These are phyloP conservation scores for Trichoderma pleuroti DNA, from an alignment of 2,329 filamentous ascomycete genomes.

Conservation along the genomic window DNA sequence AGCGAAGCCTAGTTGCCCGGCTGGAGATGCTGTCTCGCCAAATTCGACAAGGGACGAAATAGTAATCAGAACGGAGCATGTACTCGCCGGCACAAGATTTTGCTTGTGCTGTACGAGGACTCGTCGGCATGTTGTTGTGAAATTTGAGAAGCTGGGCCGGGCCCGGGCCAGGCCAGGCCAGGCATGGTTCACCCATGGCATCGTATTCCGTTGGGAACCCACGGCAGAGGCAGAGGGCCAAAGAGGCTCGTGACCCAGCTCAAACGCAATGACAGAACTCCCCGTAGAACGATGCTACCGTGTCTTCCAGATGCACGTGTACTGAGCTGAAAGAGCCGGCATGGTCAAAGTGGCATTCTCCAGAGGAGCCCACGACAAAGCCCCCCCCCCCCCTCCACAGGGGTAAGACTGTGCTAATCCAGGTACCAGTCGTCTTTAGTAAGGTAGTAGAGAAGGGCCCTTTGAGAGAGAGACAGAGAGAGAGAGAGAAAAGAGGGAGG, in stretches of 20 bases:
- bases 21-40: neutral
- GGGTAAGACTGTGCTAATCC: neutral
- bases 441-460: neutral
- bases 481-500: conserved; percentile 3
- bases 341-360: neutral
- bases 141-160: neutral
- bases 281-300: neutral
- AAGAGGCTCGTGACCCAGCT: neutral
- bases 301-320: neutral
- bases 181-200: neutral
- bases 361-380: neutral
- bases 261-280: neutral
- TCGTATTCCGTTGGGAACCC: neutral
- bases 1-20: neutral
- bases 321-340: neutral
- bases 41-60: neutral
- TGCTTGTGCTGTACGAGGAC: too few species aligned
- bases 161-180: too few species aligned
- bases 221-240: neutral
- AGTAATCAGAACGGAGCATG: neutral
- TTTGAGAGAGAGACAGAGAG: neutral
- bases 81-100: neutral
- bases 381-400: neutral
- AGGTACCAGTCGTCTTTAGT: conserved; percentile 3
- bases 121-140: neutral